These are phyloP conservation scores for Hirsutella minnesotensis DNA, from an alignment of 2,329 filamentous ascomycete species.

Conservation along the genomic window DNA sequence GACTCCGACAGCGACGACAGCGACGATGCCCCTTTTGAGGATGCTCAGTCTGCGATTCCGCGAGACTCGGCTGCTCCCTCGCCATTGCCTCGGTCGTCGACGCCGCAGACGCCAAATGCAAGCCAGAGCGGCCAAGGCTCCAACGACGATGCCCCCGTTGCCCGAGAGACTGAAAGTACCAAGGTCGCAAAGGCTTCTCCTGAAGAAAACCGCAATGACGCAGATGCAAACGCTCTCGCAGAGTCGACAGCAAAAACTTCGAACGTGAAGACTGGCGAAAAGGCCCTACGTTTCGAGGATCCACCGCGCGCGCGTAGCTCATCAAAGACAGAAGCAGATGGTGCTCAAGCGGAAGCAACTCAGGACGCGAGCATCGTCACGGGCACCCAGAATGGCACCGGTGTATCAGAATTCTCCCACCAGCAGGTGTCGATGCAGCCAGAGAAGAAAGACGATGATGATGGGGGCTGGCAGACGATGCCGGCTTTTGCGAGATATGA, in stretches of 20 bases:
- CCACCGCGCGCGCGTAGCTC: conserved; percentile 4
- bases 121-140: background rate
- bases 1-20: conserved; percentile 17
- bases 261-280: no score
- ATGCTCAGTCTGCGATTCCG: conserved; percentile 18
- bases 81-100: background rate
- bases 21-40: conserved; percentile 24
- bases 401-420: conserved; percentile 80
- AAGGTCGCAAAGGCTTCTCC: background rate
- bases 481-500: conserved; percentile 86
- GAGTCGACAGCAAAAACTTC: no score
- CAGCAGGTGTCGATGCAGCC: conserved; percentile 57
- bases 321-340: conserved; percentile 5
- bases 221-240: no score
- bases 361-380: conserved; percentile 26
- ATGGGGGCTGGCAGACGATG: conserved; percentile 86
- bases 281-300: conserved; percentile 3
- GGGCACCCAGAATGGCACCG: conserved; percentile 18
- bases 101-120: conserved; percentile 1
- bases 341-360: conserved; percentile 13
- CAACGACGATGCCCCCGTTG: background rate
- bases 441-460: conserved; percentile 41
- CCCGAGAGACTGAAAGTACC: background rate
- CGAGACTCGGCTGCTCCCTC: conserved; percentile 1
- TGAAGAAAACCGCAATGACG: no score